Conservation (phyloP, 768 basidiomycete species). For the Steccherinum ochraceum region DNA sequence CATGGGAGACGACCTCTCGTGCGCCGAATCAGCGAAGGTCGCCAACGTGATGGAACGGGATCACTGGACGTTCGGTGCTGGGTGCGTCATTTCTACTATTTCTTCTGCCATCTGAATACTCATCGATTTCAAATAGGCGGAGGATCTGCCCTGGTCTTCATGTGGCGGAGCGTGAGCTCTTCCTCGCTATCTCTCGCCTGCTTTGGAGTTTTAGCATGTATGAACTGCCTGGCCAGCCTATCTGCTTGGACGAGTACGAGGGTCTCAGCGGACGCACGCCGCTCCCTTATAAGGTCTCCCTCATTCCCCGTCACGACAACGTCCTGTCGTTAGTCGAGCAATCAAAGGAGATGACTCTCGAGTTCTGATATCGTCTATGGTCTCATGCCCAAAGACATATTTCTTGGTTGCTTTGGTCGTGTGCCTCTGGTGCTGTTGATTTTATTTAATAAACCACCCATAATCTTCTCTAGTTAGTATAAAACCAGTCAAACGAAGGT, state of each 20-base stretch:
- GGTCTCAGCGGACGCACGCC: conserved; percentile 40
- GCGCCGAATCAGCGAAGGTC: conserved; percentile 38
- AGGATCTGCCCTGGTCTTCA: conserved; percentile 36
- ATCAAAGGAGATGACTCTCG: neutral
- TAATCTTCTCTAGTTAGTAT: too few relatives aligned
- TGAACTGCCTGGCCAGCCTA: conserved; percentile 34
- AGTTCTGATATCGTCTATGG: too few relatives aligned
- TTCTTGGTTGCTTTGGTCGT: too few relatives aligned
- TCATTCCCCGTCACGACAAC: conserved; percentile 17
- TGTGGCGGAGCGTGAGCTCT: conserved; percentile 41
- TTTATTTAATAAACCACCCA: too few relatives aligned
- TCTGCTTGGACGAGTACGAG: conserved; percentile 41
- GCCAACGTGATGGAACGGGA: conserved; percentile 37
- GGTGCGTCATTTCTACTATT: conserved; percentile 23
- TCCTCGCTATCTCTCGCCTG: conserved; percentile 37
- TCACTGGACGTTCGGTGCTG: conserved; percentile 45
- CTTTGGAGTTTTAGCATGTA: conserved; percentile 42
- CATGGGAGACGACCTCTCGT: conserved; percentile 29
- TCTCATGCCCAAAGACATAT: too few relatives aligned
- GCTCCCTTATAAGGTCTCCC: conserved; percentile 31
- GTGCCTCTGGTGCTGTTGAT: too few relatives aligned
- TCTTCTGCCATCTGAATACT: neutral
- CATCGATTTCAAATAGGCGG: conserved; percentile 5
- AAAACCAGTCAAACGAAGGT: too few relatives aligned
- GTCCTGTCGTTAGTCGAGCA: conserved; percentile 5